A percentile compares a stretch with the other conserved stretches of the same genome.
These are phyloP conservation scores for Candida koratica DNA, from an alignment of 805 yeast genomes.

Conservation along the genomic window DNA sequence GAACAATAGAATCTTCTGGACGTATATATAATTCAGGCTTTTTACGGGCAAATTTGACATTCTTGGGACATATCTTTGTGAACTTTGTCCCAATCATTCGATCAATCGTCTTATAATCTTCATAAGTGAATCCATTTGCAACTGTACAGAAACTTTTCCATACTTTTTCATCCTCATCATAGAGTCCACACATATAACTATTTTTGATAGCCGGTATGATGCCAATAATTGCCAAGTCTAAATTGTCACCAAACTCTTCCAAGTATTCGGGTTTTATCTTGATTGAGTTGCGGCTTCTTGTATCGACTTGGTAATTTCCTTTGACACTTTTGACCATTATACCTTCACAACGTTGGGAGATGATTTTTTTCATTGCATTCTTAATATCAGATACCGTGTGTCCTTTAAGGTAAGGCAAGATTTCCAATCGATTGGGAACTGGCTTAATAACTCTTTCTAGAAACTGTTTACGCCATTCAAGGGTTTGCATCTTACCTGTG, in stretches of 20 bases:
- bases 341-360: slow-evolving; percentile 72
- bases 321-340: slow-evolving; percentile 65
- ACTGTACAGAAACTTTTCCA: slow-evolving; percentile 72
- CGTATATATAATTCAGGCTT: slow-evolving; percentile 74
- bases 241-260: slow-evolving; percentile 79
- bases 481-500: slow-evolving; percentile 9
- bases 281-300: slow-evolving; percentile 65
- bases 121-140: slow-evolving; percentile 76
- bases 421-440: slow-evolving; percentile 46
- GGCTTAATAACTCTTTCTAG: slow-evolving; percentile 46
- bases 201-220: slow-evolving; percentile 68
- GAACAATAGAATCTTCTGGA: slow-evolving; percentile 71
- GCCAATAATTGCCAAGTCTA: slow-evolving; percentile 79
- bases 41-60: slow-evolving; percentile 52
- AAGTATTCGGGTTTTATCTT: slow-evolving; percentile 90
- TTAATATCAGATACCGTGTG: slow-evolving; percentile 50
- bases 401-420: slow-evolving; percentile 41
- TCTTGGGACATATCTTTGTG: slow-evolving; percentile 22
- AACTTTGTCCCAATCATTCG: slow-evolving; percentile 51
- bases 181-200: slow-evolving; percentile 70
- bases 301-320: slow-evolving; percentile 52
- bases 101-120: slow-evolving; percentile 58
- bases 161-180: slow-evolving; percentile 38
- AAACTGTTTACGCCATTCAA: slow-evolving; percentile 53
- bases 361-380: slow-evolving; percentile 51